These are phyloP conservation scores for Colletotrichum theobromicola DNA, from an alignment of 2,329 filamentous ascomycete species.

Conservation along the genomic window DNA sequence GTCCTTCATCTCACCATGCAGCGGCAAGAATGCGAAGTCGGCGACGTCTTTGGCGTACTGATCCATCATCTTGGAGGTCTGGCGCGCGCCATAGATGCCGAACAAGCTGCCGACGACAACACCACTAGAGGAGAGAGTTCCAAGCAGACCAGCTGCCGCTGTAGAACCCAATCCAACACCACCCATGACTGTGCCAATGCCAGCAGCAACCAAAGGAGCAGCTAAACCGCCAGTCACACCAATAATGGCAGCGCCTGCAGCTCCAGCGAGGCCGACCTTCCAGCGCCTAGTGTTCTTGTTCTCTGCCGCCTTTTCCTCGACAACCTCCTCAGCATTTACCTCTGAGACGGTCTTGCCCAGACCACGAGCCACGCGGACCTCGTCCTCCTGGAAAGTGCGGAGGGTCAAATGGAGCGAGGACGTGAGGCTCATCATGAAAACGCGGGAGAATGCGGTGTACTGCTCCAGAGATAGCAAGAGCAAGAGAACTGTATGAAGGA, in stretches of 20 bases:
- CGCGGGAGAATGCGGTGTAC: constrained; percentile 76
- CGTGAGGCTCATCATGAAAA: constrained; percentile 72
- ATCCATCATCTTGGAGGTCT: constrained; percentile 87
- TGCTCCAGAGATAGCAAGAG: constrained; percentile 78
- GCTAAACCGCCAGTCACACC: constrained; percentile 79
- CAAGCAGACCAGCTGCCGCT: constrained; percentile 79
- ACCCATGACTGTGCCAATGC: constrained; percentile 79
- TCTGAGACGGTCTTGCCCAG: constrained; percentile 75
- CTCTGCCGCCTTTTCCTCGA: constrained; percentile 56
- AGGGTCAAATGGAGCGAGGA: constrained; percentile 74
- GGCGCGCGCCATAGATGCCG: constrained; percentile 86
- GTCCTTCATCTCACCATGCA: constrained; percentile 56
- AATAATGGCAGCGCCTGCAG: constrained; percentile 66
- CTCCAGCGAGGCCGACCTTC: constrained; percentile 65
- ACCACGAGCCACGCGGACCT: constrained; percentile 76
- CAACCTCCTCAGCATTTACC: constrained; percentile 32
- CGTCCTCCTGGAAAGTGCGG: constrained; percentile 69
- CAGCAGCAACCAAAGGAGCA: constrained; percentile 76
- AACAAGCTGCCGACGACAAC: constrained; percentile 85
- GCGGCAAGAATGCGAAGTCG: constrained; percentile 85
- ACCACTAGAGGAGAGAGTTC: constrained; percentile 78
- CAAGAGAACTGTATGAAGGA: constrained; percentile 76
- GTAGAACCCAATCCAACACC: constrained; percentile 77
- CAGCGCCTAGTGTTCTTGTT: constrained; percentile 69
- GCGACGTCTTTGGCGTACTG: constrained; percentile 85